Conservation (phyloP, 306 rosid genomes). For the cucumber (Cucumis sativus) region DNA sequence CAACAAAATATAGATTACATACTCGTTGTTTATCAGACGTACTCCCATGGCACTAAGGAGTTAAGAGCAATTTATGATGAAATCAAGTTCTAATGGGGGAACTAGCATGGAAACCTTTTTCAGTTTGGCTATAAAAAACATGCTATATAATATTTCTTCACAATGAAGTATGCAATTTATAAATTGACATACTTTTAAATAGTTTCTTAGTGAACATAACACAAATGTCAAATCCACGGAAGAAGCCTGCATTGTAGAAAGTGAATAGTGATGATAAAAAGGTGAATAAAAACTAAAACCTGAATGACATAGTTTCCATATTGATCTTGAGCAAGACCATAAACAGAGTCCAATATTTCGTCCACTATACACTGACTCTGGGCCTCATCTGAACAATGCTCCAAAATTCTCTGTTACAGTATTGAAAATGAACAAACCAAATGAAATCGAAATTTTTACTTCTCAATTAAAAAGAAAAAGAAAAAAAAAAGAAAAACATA, state of each 20-base stretch:
- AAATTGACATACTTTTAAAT: neutral
- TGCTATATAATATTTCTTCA: neutral
- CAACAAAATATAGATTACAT: neutral
- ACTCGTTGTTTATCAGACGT: neutral
- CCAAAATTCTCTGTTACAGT: constrained; percentile 41
- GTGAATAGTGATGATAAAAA: neutral
- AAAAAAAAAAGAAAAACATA: constrained; percentile 5
- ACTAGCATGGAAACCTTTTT: neutral
- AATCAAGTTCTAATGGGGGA: neutral
- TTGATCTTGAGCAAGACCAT: constrained; percentile 51
- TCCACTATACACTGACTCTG: constrained; percentile 35
- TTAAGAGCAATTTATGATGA: neutral
- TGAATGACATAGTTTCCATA: constrained; percentile 66
- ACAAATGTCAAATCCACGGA: neutral
- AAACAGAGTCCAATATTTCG: constrained; percentile 50
- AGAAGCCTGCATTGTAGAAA: neutral
- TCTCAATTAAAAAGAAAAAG: neutral
- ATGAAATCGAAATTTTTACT: neutral
- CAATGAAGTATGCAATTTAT: neutral
- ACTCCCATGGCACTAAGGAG: neutral
- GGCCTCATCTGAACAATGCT: constrained; percentile 48
- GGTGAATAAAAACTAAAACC: constrained; percentile 19
- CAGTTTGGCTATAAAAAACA: neutral
- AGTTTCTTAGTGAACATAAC: neutral
- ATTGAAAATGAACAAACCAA: neutral